Evolutionary conservation across 768 basidiomycete species (phyloP).

Genomic region (Rhodotorula taiwanensis): DNA sequence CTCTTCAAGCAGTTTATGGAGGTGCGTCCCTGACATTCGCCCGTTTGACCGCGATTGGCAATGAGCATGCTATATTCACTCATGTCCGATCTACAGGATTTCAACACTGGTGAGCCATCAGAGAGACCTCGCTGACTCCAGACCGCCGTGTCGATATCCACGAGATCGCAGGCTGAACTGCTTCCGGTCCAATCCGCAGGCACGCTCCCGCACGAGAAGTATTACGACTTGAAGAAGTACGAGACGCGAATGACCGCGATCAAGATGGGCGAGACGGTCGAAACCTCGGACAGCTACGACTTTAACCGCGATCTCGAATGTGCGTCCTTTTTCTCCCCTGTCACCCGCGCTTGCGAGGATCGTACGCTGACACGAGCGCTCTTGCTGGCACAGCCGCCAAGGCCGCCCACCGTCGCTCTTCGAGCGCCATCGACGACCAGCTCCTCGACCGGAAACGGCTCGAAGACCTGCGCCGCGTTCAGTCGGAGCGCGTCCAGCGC

Average conservation of each 20-base stretch:
- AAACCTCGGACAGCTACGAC: conserved; percentile 17
- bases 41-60: too few relatives aligned
- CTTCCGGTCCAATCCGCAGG: too few relatives aligned
- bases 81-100: conserved; percentile 12
- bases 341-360: neutral
- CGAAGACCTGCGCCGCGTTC: conserved; percentile 24
- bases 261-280: conserved; percentile 33
- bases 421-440: conserved; percentile 1
- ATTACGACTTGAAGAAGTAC: conserved; percentile 26
- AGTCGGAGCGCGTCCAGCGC: conserved; percentile 23
- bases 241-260: conserved; percentile 28
- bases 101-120: conserved; percentile 13
- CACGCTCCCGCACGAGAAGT: conserved; percentile 33
- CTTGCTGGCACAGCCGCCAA: conserved; percentile 12
- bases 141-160: too few relatives aligned
- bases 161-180: too few relatives aligned
- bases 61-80: too few relatives aligned
- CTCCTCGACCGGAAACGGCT: conserved; percentile 14
- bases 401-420: conserved; percentile 8
- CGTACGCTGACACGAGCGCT: too few relatives aligned
- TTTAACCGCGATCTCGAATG: conserved; percentile 15
- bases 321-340: neutral
- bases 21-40: neutral
- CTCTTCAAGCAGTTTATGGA: conserved; percentile 32
- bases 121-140: too few relatives aligned